Base-by-base conservation (phyloP, 1,284 basidiomycete species). In the Ustilago sp. region DNA sequence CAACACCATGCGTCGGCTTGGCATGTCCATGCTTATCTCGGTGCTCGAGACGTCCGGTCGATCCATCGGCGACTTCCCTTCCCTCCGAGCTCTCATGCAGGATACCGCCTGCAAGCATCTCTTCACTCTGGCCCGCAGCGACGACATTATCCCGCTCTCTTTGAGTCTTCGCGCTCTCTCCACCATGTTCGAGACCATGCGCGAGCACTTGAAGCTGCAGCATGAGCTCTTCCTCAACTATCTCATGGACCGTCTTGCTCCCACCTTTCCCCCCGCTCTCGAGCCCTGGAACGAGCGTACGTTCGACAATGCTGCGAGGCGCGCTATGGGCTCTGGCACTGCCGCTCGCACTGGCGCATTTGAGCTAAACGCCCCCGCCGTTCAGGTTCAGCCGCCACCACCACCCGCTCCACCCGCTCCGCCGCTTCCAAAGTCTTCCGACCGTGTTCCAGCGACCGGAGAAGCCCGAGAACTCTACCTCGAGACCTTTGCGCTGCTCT, bases 61-160 rank as follows among this genome's bases (percentile, higher is more conserved):
- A 19, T 90, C 89, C 50, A 90, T 99, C 63, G 83, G 84, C 74
- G 59, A 87, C 80, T 87, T 92, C 82, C 91, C 92, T 4, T 92
- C 93, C 2, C 87, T 96, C 45, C 88, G 91, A 59, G 87, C 88
- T 4, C 89, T 95, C 68, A 88, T 95, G 53, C 88, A 93, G 34
- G 97, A 99, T 85, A 90, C 93, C 66, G 94, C 94, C 0, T 98
- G 96, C 89, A 95, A 97, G 87, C 94, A 93, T 83, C 90, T 99
- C 41, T 98, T 99, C 89, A 88, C 88, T 68, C 68, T 86, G 0
- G 78, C 81, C 15, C 79, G 80, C 47, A 94, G 94, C 6, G 95
- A 98, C 78, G 93, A 94, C 68, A 89, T 90, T 2, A 89, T 90
- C 52, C 90, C 99, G 48, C 89, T 98, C 11, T 91, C 93, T 45